Conservation (phyloP, 2,329 filamentous ascomycete species). For the Fusarium sp. region DNA sequence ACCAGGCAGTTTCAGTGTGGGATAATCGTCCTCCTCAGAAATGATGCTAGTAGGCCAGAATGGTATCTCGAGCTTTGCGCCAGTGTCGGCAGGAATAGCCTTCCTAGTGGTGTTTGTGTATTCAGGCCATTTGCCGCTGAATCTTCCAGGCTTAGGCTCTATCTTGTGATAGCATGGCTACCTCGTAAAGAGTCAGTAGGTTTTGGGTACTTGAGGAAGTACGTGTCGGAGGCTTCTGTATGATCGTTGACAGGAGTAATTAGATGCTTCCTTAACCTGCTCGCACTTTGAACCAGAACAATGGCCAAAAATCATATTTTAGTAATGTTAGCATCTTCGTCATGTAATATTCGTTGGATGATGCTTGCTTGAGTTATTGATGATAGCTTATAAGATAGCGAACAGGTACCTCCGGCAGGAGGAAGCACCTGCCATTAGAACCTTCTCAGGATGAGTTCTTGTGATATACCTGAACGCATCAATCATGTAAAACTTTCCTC, state of each 20-base stretch:
- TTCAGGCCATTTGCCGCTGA: constrained; percentile 5
- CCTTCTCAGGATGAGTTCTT: too few species aligned
- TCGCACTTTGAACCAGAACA: too few species aligned
- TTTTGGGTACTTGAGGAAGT: not conserved
- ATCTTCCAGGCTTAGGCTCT: not conserved
- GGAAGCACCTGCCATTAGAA: too few species aligned
- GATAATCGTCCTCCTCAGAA: constrained; percentile 5
- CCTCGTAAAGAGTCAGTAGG: constrained; percentile 1
- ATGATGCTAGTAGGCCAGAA: constrained; percentile 7
- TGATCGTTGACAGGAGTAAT: not conserved
- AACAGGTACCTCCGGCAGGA: too few species aligned
- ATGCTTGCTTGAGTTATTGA: too few species aligned
- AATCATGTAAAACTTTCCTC: too few species aligned
- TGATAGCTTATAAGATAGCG: too few species aligned
- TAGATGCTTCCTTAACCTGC: too few species aligned
- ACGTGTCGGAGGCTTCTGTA: constrained; percentile 1
- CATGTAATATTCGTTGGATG: too few species aligned
- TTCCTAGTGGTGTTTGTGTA: not conserved
- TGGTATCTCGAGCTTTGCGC: not conserved
- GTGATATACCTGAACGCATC: too few species aligned
- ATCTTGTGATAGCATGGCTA: constrained; percentile 3
- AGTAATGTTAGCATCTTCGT: too few species aligned
- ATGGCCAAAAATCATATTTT: too few species aligned
- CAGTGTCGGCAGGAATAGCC: constrained; percentile 5
- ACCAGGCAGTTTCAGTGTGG: not conserved